phyloP scores from a whole-genome alignment of 1,139 yeast genomes.

The Lodderomyces margitis region DNA sequence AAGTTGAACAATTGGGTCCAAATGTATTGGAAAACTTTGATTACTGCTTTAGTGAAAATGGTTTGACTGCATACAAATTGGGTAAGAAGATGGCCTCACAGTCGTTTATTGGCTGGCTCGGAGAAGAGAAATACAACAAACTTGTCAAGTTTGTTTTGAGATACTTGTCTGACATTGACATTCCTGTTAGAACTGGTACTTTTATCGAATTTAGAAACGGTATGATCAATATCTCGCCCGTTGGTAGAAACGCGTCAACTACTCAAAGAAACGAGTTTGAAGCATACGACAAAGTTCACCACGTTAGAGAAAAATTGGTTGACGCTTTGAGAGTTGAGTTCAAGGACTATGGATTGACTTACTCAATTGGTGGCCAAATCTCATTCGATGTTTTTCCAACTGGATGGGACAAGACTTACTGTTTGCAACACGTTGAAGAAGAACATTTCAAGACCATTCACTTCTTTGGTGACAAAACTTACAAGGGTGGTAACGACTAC shows the following conservation, averaged over 20 bases:
- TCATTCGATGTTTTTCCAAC: constrained; percentile 99
- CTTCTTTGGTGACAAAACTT: constrained; percentile 98
- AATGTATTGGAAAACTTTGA: constrained; percentile 79
- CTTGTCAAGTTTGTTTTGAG: constrained; percentile 80
- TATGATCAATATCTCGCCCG: constrained; percentile 96
- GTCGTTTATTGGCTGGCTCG: constrained; percentile 92
- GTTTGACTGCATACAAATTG: constrained; percentile 91
- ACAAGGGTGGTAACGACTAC: constrained; percentile 97
- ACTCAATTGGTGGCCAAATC: constrained; percentile 98
- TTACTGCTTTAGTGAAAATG: constrained; percentile 96
- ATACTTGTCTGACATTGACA: constrained; percentile 80
- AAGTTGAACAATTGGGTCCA: constrained; percentile 91
- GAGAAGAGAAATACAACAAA: constrained; percentile 90
- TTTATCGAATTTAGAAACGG: constrained; percentile 98
- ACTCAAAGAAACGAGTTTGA: constrained; percentile 92
- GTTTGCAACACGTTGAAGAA: constrained; percentile 84
- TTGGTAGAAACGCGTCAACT: constrained; percentile 96
- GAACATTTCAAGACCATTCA: constrained; percentile 87
- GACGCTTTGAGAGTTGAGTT: constrained; percentile 78
- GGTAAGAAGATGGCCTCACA: constrained; percentile 89
- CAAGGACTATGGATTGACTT: constrained; percentile 81
- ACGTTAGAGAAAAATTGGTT: constrained; percentile 81
- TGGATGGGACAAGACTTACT: constrained; percentile 99
- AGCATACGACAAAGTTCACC: constrained; percentile 72
- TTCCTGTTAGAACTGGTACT: constrained; percentile 96